phyloP scores from a whole-genome alignment of 441 rosid species.

The Populus hybrid region DNA sequence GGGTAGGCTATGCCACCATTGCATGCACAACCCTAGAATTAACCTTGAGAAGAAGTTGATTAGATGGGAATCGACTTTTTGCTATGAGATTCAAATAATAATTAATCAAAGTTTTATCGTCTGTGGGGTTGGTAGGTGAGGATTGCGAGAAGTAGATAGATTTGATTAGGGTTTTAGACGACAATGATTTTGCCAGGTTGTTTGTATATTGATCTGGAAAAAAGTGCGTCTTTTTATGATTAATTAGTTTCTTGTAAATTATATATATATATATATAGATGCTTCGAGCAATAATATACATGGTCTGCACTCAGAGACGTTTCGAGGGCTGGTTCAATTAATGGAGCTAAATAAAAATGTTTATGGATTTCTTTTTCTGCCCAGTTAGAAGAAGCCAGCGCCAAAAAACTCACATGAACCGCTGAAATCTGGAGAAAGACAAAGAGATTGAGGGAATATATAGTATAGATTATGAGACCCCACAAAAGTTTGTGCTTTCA shows the following conservation, averaged over 20 bases:
- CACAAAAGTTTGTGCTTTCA: slow-evolving; percentile 16
- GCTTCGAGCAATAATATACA: background rate
- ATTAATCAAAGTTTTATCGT: slow-evolving; percentile 5
- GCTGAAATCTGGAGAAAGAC: background rate
- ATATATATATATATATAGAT: background rate
- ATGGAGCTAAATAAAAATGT: background rate
- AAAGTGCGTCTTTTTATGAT: slow-evolving; percentile 8
- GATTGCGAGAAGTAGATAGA: slow-evolving; percentile 6
- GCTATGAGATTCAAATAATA: slow-evolving; percentile 8
- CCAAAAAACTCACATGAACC: background rate
- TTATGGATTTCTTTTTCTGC: slow-evolving; percentile 17
- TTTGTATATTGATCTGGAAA: slow-evolving; percentile 13
- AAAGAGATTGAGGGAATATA: slow-evolving; percentile 13
- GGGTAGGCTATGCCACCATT: background rate
- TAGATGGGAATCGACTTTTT: slow-evolving; percentile 9
- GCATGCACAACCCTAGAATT: slow-evolving; percentile 3
- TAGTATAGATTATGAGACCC: slow-evolving; percentile 25
- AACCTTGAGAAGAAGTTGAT: slow-evolving; percentile 35
- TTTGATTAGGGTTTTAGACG: slow-evolving; percentile 36
- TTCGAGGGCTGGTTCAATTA: slow-evolving; percentile 30
- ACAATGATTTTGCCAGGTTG: slow-evolving; percentile 30
- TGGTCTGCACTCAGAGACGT: slow-evolving; percentile 17
- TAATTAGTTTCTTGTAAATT: background rate
- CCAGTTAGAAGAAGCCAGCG: slow-evolving; percentile 22
- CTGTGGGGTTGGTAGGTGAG: slow-evolving; percentile 21